A percentile compares a stretch with the other conserved stretches of the same genome.
These are phyloP conservation scores for Pseudocercospora pini-densiflorae DNA, from an alignment of 2,329 filamentous ascomycete genomes.

Conservation along the genomic window DNA sequence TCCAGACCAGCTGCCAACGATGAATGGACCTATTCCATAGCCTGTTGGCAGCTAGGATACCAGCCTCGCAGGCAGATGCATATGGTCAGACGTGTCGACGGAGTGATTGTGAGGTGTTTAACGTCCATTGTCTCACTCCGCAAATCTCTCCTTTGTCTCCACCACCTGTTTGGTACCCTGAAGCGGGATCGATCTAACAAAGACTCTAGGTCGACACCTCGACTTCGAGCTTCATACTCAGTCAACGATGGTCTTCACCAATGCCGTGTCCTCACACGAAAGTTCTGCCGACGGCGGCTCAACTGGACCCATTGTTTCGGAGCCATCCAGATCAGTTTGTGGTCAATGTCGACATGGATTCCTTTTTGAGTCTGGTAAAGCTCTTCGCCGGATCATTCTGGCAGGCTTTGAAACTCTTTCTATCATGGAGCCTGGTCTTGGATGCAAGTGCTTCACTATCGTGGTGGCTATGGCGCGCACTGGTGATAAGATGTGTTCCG, in stretches of 20 bases:
- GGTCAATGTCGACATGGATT: neutral
- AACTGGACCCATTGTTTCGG: neutral
- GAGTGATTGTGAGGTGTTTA: neutral
- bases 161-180: neutral
- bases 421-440: neutral
- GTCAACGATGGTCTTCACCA: neutral
- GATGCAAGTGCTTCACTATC: neutral
- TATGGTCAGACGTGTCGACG: neutral
- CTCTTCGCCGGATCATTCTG: neutral
- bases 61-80: neutral
- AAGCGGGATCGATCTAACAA: neutral
- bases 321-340: neutral
- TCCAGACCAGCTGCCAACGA: no score
- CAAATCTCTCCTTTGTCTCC: neutral
- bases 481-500: neutral
- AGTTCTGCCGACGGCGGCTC: neutral
- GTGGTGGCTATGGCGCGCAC: neutral
- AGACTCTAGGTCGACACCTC: neutral
- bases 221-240: neutral
- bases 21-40: no score
- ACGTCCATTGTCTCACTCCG: neutral
- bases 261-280: neutral
- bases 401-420: neutral
- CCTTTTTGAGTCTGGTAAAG: neutral
- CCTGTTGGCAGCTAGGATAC: neutral